Base-by-base conservation (phyloP, 2,329 filamentous ascomycete species). In the Ascochyta koolunga region DNA sequence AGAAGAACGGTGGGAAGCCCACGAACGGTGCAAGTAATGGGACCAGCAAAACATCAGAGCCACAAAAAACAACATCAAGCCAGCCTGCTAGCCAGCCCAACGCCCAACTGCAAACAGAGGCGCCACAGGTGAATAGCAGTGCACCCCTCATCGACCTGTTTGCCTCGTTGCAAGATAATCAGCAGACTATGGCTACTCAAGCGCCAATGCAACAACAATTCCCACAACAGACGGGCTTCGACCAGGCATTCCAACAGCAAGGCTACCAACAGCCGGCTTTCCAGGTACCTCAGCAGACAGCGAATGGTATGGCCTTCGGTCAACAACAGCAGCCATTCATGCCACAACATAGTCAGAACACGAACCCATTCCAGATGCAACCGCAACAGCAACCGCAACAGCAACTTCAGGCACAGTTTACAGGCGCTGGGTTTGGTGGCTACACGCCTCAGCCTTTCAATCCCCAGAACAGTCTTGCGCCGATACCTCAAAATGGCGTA, bases 351-450 rank as follows among this genome's bases (percentile, higher is more conserved):
- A 24, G 87, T 84, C 63, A 86, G 88, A 24, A 90, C 96, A 78
- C 81, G 96, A 57, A 98, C 96, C 70, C 95, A 93, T 78, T 97
- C 96, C 76, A 93, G 89, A 69, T 93, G 91, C 5, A 96, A 38
- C 64, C 60, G 27, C 63, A 62, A 37, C 32, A 56, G 96, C 67
- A 39, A 56, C 70, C 67, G 38, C 68, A 72, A 49, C 62, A 74
- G 51, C 80, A 80, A 29, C 65, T 87, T 49, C 86, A 87, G 62
- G 73, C 81, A 15, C 82, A 83, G 42, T 84, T 85, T 55, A 89
- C 91, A 0, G 91, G 90, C 1, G 87, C 89, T 54, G 91, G 90
- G 0, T 96, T 96, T 70, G 91, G 90, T 33, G 91, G 90, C 2
- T 96, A 91, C 70, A 86, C 88, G 3, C 80, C 86, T 18, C 86